phyloP scores from a whole-genome alignment of 2,329 filamentous ascomycete genomes.

The Paraphaeosphaeria minitans region DNA sequence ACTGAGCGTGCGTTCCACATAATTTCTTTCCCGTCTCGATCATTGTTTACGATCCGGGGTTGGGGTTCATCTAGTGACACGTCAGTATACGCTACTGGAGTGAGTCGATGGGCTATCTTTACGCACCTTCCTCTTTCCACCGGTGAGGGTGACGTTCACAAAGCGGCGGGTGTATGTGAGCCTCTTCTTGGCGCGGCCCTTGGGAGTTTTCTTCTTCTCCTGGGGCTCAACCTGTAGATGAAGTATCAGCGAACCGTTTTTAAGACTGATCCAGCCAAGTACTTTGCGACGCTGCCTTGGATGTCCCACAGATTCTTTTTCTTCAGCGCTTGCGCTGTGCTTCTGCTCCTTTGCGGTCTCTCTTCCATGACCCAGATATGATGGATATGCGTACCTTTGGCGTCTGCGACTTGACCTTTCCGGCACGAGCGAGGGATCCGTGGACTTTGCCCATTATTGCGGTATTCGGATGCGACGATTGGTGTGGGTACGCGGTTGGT shows the following conservation, averaged over 20 bases:
- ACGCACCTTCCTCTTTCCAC: slow-evolving; percentile 95
- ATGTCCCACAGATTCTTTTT: neutral
- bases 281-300: neutral
- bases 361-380: neutral
- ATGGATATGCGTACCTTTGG: slow-evolving; percentile 16
- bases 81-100: slow-evolving; percentile 17
- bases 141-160: slow-evolving; percentile 96
- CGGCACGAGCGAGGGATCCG: slow-evolving; percentile 92
- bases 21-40: slow-evolving; percentile 26
- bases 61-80: slow-evolving; percentile 76
- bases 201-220: slow-evolving; percentile 96
- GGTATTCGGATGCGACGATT: slow-evolving; percentile 45
- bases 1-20: slow-evolving; percentile 41
- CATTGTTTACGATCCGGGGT: slow-evolving; percentile 69
- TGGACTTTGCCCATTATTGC: slow-evolving; percentile 89
- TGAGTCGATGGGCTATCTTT: neutral
- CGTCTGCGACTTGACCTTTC: slow-evolving; percentile 78
- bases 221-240: slow-evolving; percentile 74
- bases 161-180: slow-evolving; percentile 96
- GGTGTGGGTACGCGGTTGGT: slow-evolving; percentile 32
- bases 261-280: neutral
- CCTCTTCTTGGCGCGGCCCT: slow-evolving; percentile 97
- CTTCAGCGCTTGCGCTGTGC: neutral
- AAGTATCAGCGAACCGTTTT: slow-evolving; percentile 29
- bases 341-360: neutral